phyloP scores from a whole-genome alignment of 176 grass and related monocot genomes.

The Triticum monococcum region DNA sequence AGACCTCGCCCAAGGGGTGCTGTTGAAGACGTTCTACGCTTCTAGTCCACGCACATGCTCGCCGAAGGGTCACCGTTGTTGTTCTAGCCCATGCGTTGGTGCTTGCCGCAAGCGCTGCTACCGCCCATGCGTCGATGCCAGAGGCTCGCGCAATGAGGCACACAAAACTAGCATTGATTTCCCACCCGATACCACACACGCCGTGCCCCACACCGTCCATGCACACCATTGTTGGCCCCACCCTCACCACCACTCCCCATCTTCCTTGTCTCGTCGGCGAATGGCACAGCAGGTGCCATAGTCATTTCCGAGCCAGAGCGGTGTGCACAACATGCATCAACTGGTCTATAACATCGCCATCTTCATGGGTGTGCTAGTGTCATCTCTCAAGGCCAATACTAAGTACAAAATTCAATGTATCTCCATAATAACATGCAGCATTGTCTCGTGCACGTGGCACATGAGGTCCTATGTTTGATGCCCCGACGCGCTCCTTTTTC shows the following conservation, averaged over 20 bases:
- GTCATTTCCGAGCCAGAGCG: neutral
- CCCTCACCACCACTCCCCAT: neutral
- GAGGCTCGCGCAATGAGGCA: neutral
- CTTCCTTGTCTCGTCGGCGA: neutral
- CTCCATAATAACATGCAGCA: neutral
- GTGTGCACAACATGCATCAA: neutral
- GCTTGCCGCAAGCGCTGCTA: too few species aligned
- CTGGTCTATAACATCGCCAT: neutral
- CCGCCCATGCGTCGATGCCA: too few species aligned
- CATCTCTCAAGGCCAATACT: neutral
- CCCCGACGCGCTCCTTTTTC: neutral
- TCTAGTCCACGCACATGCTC: too few species aligned
- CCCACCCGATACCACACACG: too few species aligned
- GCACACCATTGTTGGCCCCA: neutral
- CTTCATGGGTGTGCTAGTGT: neutral
- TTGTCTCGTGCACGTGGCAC: neutral
- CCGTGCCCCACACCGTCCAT: neutral
- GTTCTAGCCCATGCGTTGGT: too few species aligned
- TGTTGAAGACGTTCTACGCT: too few species aligned
- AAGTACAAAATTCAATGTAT: neutral
- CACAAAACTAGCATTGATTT: neutral
- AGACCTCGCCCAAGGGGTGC: conserved; percentile 85
- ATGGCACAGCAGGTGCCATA: neutral
- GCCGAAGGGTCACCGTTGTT: too few species aligned
- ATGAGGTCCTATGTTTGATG: neutral